Percentiles rank a stretch among this genome's conserved stretches.
These are phyloP conservation scores for Gonapodya sp. DNA, from an alignment of 192 early-diverging fungal genomes.

Conservation along the genomic window DNA sequence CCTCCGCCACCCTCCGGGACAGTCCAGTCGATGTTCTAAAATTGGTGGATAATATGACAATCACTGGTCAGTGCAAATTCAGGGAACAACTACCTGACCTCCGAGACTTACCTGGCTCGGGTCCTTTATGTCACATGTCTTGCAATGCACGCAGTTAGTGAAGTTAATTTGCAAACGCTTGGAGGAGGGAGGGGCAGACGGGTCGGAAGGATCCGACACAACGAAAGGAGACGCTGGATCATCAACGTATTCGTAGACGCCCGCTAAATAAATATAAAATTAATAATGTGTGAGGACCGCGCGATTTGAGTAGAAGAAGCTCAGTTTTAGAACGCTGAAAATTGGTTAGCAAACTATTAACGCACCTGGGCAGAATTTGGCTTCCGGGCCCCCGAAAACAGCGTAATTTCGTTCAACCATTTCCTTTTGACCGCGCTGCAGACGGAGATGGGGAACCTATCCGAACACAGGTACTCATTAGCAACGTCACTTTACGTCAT, in stretches of 20 bases:
- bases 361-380: slow-evolving; percentile 87
- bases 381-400: slow-evolving; percentile 89
- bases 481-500: slow-evolving; percentile 20
- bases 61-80: no score
- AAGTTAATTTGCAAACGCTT: slow-evolving; percentile 96
- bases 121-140: slow-evolving; percentile 99
- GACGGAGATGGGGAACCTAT: slow-evolving; percentile 52
- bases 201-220: slow-evolving; percentile 40
- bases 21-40: slow-evolving; percentile 84
- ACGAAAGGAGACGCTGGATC: slow-evolving; percentile 44
- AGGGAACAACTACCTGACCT: no score
- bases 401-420: slow-evolving; percentile 75
- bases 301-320: slow-evolving; percentile 9
- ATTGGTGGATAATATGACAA: no score
- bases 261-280: slow-evolving; percentile 41
- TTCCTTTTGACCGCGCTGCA: slow-evolving; percentile 59
- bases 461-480: not conserved
- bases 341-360: not conserved
- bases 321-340: not conserved
- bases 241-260: slow-evolving; percentile 96
- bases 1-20: slow-evolving; percentile 78
- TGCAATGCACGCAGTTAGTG: slow-evolving; percentile 96
- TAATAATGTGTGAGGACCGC: not conserved
- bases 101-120: slow-evolving; percentile 63
- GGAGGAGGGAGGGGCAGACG: not conserved